Conservation (phyloP, 192 early-diverging fungal species). For the Coemansia sp. region DNA sequence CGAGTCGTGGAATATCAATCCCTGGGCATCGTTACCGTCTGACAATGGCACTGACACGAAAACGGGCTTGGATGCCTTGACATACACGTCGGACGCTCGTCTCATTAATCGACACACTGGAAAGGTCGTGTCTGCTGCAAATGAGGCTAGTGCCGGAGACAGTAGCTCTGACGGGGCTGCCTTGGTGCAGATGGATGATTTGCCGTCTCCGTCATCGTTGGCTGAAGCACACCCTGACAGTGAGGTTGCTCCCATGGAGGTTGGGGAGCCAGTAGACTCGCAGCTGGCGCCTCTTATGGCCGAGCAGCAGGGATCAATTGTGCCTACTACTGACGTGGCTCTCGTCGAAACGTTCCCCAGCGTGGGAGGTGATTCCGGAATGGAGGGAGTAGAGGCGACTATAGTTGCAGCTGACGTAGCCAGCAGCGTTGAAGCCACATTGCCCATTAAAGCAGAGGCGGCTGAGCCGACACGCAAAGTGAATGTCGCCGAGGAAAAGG, state of each 20-base stretch:
- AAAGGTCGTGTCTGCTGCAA: slow-evolving; percentile 5
- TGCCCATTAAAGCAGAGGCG: background rate
- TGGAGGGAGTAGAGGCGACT: slow-evolving; percentile 2
- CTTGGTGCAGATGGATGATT: background rate
- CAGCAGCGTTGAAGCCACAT: background rate
- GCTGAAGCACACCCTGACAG: background rate
- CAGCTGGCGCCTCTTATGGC: background rate
- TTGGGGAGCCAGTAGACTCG: background rate
- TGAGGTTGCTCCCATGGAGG: background rate
- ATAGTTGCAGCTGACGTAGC: background rate
- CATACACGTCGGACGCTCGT: slow-evolving; percentile 31
- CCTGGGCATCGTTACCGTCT: background rate
- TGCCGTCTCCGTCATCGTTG: slow-evolving; percentile 3
- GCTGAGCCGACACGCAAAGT: slow-evolving; percentile 14
- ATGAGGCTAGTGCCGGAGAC: background rate
- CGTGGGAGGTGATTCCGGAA: background rate
- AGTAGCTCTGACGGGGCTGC: background rate
- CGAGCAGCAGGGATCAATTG: background rate
- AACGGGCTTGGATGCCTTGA: slow-evolving; percentile 16
- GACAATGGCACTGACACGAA: background rate
- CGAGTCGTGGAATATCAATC: slow-evolving; percentile 52
- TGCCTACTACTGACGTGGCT: background rate
- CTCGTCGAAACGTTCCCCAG: background rate
- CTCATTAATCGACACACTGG: slow-evolving; percentile 23
- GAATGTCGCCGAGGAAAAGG: slow-evolving; percentile 43